Evolutionary conservation across 2,329 filamentous ascomycete species (phyloP).

Genomic region (Xylaria hypoxylon): DNA sequence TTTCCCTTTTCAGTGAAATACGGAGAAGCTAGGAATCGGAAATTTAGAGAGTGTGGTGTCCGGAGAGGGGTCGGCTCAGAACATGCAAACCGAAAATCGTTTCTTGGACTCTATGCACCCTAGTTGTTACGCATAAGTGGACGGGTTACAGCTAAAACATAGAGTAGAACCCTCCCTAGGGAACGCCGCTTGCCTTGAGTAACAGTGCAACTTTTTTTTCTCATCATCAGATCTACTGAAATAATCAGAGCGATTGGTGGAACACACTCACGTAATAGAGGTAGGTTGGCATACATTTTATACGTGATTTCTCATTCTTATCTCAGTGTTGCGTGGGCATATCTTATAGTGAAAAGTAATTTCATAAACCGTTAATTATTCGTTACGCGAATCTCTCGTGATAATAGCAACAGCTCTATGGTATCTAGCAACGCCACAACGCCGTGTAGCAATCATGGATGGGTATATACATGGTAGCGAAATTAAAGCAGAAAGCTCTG

Average conservation of each 20-base stretch:
- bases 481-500: constrained; percentile 65
- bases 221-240: too few relatives aligned
- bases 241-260: too few relatives aligned
- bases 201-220: too few relatives aligned
- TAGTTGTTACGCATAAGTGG: background rate
- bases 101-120: constrained; percentile 14
- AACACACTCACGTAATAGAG: too few relatives aligned
- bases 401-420: constrained; percentile 24
- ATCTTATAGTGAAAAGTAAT: background rate
- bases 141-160: background rate
- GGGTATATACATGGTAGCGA: constrained; percentile 19
- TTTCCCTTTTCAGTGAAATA: constrained; percentile 5
- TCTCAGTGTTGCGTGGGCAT: background rate
- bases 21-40: constrained; percentile 1
- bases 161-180: background rate
- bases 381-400: background rate
- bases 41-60: background rate
- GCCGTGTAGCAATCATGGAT: constrained; percentile 18
- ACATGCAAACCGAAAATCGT: background rate
- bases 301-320: too few relatives aligned
- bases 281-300: too few relatives aligned
- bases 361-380: constrained; percentile 5
- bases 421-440: constrained; percentile 40
- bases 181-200: too few relatives aligned
- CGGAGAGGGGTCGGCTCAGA: background rate